Evolutionary conservation across 176 grass and related monocot genomes (phyloP).

Genomic region (Alopecurus myosuroides): DNA sequence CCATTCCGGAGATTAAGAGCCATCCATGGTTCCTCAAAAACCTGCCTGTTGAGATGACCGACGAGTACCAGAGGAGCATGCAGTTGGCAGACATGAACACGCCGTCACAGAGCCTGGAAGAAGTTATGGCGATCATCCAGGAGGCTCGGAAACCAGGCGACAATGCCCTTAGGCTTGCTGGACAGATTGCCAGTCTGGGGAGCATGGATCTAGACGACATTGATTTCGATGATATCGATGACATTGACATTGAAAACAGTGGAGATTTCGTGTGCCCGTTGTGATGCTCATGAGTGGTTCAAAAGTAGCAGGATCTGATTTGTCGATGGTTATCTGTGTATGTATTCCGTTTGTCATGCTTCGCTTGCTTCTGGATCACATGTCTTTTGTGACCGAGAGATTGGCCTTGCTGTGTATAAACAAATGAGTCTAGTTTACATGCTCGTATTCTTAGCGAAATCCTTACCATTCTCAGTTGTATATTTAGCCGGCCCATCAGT

Average conservation of each 20-base stretch:
- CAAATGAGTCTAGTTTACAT: not conserved
- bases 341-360: slow-evolving; percentile 10
- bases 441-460: not conserved
- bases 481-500: not conserved
- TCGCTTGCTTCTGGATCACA: not conserved
- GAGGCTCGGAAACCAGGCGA: slow-evolving; percentile 55
- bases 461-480: not conserved
- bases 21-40: slow-evolving; percentile 7
- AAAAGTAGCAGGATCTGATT: not conserved
- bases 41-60: not conserved
- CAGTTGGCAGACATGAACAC: slow-evolving; percentile 33
- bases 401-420: slow-evolving; percentile 6
- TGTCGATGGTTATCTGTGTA: not conserved
- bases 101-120: slow-evolving; percentile 55
- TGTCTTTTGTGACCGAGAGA: not conserved
- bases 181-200: slow-evolving; percentile 40
- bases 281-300: slow-evolving; percentile 13
- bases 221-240: slow-evolving; percentile 65
- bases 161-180: slow-evolving; percentile 3
- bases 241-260: slow-evolving; percentile 69
- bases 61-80: slow-evolving; percentile 10
- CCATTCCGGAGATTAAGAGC: slow-evolving; percentile 40
- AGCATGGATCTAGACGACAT: slow-evolving; percentile 83
- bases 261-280: slow-evolving; percentile 70
- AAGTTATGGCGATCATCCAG: slow-evolving; percentile 70